phyloP scores from a whole-genome alignment of 2,329 filamentous ascomycete genomes.

The Neofusicoccum kwambonambiense region DNA sequence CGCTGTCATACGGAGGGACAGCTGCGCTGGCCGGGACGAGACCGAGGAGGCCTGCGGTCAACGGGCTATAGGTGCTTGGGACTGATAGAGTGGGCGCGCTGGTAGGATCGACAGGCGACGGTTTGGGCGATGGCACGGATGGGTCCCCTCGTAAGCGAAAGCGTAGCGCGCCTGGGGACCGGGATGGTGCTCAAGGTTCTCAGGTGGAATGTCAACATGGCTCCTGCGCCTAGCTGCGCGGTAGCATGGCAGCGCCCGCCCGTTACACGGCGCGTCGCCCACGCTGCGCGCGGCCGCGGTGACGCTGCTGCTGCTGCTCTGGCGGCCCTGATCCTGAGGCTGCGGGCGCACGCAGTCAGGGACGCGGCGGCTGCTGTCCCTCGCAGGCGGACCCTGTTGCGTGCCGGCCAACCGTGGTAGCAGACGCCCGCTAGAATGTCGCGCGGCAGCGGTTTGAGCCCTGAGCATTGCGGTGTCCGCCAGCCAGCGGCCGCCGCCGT shows the following conservation, averaged over 20 bases:
- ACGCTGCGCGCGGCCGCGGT: constrained; percentile 5
- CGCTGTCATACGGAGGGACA: constrained; percentile 21
- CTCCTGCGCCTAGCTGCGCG: not conserved
- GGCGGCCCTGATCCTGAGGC: not conserved
- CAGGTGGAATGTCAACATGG: constrained; percentile 15
- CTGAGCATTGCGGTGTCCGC: not conserved
- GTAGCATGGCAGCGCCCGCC: constrained; percentile 8
- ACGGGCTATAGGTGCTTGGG: constrained; percentile 13
- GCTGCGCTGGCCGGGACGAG: constrained; percentile 24
- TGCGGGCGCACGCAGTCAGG: not conserved
- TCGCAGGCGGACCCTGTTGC: not conserved
- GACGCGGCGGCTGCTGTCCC: not conserved
- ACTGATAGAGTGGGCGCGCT: constrained; percentile 12
- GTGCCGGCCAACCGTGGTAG: not conserved
- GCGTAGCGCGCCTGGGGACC: constrained; percentile 8
- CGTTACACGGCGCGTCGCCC: constrained; percentile 2
- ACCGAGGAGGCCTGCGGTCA: constrained; percentile 25
- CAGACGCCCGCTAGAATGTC: not conserved
- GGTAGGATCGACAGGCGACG: constrained; percentile 16
- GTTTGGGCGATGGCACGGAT: constrained; percentile 13
- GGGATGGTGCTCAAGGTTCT: not conserved
- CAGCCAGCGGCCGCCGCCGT: not conserved
- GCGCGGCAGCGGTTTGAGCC: not conserved
- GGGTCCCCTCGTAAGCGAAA: constrained; percentile 16
- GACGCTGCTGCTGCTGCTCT: not conserved